Conservation (phyloP, 1,139 yeast species). For the Diutina siamensis region DNA sequence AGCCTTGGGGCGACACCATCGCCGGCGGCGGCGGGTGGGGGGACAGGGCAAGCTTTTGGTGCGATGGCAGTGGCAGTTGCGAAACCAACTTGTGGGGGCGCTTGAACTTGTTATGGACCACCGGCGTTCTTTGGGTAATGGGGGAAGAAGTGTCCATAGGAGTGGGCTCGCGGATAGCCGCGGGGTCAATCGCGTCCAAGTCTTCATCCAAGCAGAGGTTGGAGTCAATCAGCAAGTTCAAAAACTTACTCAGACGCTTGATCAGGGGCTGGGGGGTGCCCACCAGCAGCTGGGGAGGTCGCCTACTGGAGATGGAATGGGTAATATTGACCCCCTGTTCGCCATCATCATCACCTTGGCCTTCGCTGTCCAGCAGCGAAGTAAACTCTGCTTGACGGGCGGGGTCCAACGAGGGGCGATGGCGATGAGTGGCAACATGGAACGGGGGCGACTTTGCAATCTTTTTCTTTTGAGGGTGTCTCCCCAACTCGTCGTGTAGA, state of each 20-base stretch:
- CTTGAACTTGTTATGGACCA: constrained; percentile 25
- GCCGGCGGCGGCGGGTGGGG: background rate
- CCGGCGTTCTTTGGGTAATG: constrained; percentile 12
- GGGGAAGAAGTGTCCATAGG: constrained; percentile 11
- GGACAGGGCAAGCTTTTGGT: constrained; percentile 31
- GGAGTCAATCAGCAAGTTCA: background rate
- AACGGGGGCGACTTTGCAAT: background rate
- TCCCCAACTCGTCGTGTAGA: background rate
- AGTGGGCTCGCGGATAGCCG: constrained; percentile 16
- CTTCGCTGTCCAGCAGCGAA: background rate
- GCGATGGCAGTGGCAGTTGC: constrained; percentile 32
- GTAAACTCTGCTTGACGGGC: background rate
- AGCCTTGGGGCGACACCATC: background rate
- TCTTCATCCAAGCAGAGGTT: constrained; percentile 9
- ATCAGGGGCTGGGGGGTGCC: background rate
- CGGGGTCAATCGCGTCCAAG: constrained; percentile 8
- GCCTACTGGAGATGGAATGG: background rate
- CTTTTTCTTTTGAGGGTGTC: background rate
- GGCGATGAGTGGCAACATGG: background rate
- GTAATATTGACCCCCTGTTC: background rate
- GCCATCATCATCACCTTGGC: background rate
- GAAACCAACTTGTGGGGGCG: constrained; percentile 37
- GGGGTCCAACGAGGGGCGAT: background rate
- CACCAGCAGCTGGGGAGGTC: background rate
- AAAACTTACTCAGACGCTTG: background rate